phyloP scores from a whole-genome alignment of 768 basidiomycete genomes.

The Suillus clintonianus region DNA sequence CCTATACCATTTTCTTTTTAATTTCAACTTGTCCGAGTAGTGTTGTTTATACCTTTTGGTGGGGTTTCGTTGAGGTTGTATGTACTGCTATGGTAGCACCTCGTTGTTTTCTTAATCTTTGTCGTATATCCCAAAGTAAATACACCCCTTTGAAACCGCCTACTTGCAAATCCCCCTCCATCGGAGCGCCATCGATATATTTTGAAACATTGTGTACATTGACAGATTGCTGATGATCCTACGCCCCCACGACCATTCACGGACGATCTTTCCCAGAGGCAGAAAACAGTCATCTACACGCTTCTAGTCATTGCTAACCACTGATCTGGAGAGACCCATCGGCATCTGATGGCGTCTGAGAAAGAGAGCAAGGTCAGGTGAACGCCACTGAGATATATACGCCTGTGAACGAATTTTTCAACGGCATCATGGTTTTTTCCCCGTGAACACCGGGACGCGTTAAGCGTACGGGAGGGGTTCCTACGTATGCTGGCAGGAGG shows the following conservation, averaged over 20 bases:
- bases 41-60: constrained; percentile 24
- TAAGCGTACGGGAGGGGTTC: no score
- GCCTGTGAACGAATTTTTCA: neutral
- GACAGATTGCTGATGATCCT: neutral
- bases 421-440: neutral
- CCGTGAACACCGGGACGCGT: neutral
- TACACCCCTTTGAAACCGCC: constrained; percentile 2
- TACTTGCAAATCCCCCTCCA: neutral
- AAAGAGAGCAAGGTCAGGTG: no score
- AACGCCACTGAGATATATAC: neutral
- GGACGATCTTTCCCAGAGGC: neutral
- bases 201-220: no score
- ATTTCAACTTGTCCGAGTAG: constrained; percentile 15
- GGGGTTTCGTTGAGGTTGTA: constrained; percentile 13
- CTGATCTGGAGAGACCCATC: neutral
- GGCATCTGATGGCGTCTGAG: neutral
- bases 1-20: constrained; percentile 26
- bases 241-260: no score
- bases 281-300: neutral
- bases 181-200: neutral
- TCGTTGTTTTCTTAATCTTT: constrained; percentile 18
- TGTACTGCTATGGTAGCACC: constrained; percentile 14
- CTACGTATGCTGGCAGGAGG: neutral
- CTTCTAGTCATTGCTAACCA: neutral
- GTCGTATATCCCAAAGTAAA: constrained; percentile 7